Percentiles rank a stretch among this genome's conserved stretches.
Evolutionary conservation across 2,329 filamentous ascomycete species (phyloP).

Genomic region (Leptographium wingfieldii): DNA sequence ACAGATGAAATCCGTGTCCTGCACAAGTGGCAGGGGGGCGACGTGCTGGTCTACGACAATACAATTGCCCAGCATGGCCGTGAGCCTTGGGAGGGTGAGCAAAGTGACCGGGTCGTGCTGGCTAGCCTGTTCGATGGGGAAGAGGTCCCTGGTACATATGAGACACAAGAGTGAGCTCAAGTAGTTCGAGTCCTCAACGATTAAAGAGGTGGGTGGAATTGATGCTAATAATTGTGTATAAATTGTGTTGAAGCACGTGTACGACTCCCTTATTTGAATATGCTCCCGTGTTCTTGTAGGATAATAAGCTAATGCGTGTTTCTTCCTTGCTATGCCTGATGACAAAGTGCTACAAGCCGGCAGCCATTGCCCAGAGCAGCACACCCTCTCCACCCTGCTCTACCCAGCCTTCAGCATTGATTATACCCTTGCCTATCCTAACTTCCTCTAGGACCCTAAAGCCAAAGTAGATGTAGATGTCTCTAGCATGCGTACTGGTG

Average conservation of each 20-base stretch:
- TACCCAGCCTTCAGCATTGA: background rate
- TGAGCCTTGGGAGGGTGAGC: conserved; percentile 12
- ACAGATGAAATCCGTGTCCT: conserved; percentile 15
- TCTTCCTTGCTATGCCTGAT: too few relatives aligned
- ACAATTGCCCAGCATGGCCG: conserved; percentile 15
- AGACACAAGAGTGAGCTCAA: too few relatives aligned
- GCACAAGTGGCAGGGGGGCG: conserved; percentile 6
- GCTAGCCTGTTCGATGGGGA: background rate
- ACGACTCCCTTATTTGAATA: too few relatives aligned
- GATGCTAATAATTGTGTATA: too few relatives aligned
- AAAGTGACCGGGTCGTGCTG: background rate
- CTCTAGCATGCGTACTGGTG: background rate
- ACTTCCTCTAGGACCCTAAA: background rate
- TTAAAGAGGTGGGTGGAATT: too few relatives aligned
- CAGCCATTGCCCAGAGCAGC: background rate
- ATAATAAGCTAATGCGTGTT: too few relatives aligned
- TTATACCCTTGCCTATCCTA: background rate
- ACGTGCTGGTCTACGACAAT: conserved; percentile 10
- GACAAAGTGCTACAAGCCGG: background rate
- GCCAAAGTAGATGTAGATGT: background rate
- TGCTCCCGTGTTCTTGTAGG: too few relatives aligned
- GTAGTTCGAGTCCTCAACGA: too few relatives aligned
- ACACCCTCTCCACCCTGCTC: background rate
- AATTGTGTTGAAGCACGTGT: too few relatives aligned
- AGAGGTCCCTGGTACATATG: background rate